Conservation (phyloP, 164 flowering plant species). For the Berberis vulgaris region DNA sequence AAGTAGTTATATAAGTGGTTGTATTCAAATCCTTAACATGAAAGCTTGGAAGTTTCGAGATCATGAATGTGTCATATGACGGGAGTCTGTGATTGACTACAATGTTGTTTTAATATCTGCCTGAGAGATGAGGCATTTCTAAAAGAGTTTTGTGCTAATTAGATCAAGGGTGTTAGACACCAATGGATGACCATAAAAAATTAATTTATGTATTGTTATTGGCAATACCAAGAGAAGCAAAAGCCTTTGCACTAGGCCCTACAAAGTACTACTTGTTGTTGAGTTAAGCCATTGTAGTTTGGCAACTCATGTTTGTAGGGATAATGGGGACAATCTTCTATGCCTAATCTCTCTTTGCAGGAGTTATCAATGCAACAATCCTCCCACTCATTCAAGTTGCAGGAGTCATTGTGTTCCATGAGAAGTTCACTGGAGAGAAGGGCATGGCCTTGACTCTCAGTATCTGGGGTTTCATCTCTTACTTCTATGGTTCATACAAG, state of each 20-base stretch:
- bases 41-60: too few species aligned
- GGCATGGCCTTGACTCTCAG: neutral
- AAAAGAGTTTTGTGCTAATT: too few species aligned
- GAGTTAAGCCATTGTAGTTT: too few species aligned
- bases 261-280: neutral
- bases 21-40: too few species aligned
- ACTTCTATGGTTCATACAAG: slow-evolving; percentile 6
- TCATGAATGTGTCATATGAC: too few species aligned
- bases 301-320: too few species aligned
- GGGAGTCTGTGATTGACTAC: too few species aligned
- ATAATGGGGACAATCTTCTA: neutral
- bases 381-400: slow-evolving; percentile 6
- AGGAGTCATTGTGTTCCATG: neutral
- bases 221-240: slow-evolving; percentile 9
- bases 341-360: slow-evolving; percentile 6
- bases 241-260: neutral
- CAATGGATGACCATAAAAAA: too few species aligned
- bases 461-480: slow-evolving; percentile 6
- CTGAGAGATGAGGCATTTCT: too few species aligned
- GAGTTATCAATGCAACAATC: slow-evolving; percentile 1
- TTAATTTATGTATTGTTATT: neutral
- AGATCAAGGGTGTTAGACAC: too few species aligned
- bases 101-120: too few species aligned
- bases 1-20: too few species aligned
- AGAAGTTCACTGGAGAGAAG: neutral